Percentiles rank a stretch among this genome's conserved stretches.
phyloP scores from a whole-genome alignment of 2,329 filamentous ascomycete genomes.

The Macroventuria anomochaeta region DNA sequence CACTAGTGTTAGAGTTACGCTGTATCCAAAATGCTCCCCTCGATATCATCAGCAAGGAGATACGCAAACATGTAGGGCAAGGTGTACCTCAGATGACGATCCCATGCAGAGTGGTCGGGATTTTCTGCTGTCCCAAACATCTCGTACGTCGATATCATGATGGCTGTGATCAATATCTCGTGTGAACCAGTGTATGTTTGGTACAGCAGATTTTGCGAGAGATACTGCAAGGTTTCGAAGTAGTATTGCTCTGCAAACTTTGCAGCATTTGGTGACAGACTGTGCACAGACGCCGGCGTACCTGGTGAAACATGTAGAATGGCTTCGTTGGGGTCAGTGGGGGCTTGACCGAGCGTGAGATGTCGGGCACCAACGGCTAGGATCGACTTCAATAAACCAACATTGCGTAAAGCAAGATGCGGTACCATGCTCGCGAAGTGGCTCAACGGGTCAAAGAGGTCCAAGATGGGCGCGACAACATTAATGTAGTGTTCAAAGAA shows the following conservation, averaged over 20 bases:
- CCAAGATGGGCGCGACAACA: conserved; percentile 49
- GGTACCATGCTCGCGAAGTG: conserved; percentile 46
- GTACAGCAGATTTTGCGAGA: conserved; percentile 65
- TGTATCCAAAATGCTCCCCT: conserved; percentile 69
- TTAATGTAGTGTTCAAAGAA: conserved; percentile 51
- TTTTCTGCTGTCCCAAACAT: conserved; percentile 64
- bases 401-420: conserved; percentile 57
- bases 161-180: conserved; percentile 64
- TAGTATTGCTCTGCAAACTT: conserved; percentile 60
- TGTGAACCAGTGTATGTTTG: conserved; percentile 63
- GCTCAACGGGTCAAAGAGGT: conserved; percentile 53
- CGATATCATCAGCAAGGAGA: neutral
- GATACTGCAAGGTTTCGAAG: conserved; percentile 66
- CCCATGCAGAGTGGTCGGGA: conserved; percentile 58
- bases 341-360: conserved; percentile 49
- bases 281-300: conserved; percentile 23
- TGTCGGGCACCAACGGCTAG: conserved; percentile 62
- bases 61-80: neutral
- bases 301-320: conserved; percentile 35
- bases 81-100: conserved; percentile 61
- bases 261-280: conserved; percentile 34
- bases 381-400: conserved; percentile 64
- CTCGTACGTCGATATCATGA: conserved; percentile 68
- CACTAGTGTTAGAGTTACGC: conserved; percentile 64
- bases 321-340: conserved; percentile 26